These are phyloP conservation scores for Trifolium dubium DNA, from an alignment of 306 rosid genomes.

Conservation along the genomic window DNA sequence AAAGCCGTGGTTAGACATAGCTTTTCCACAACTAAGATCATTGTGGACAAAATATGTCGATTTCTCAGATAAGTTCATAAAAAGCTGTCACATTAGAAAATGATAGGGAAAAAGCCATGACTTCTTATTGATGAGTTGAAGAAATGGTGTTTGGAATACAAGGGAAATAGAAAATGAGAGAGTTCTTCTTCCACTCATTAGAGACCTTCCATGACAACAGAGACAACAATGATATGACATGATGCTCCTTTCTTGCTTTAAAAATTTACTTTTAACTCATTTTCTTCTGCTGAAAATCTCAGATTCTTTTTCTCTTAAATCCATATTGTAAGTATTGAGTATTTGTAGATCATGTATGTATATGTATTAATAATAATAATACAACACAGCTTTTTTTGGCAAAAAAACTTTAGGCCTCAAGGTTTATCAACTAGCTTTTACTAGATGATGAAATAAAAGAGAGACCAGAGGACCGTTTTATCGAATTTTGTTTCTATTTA, in stretches of 20 bases:
- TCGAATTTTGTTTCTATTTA: slow-evolving; percentile 24
- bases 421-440: slow-evolving; percentile 34
- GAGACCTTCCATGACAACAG: slow-evolving; percentile 48
- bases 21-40: slow-evolving; percentile 74
- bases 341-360: slow-evolving; percentile 41
- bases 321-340: slow-evolving; percentile 47
- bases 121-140: slow-evolving; percentile 42
- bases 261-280: slow-evolving; percentile 42
- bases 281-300: slow-evolving; percentile 50
- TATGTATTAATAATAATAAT: slow-evolving; percentile 30
- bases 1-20: slow-evolving; percentile 98
- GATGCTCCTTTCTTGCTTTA: slow-evolving; percentile 45
- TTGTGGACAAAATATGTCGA: slow-evolving; percentile 83
- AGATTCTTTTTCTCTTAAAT: slow-evolving; percentile 49
- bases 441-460: slow-evolving; percentile 37
- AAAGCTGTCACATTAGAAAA: slow-evolving; percentile 80
- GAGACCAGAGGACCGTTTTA: slow-evolving; percentile 32
- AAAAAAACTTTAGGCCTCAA: slow-evolving; percentile 34
- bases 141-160: slow-evolving; percentile 47
- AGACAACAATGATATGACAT: slow-evolving; percentile 44
- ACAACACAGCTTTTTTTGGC: slow-evolving; percentile 31
- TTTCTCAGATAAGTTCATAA: slow-evolving; percentile 92
- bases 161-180: slow-evolving; percentile 51
- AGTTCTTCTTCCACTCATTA: slow-evolving; percentile 54
- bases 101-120: slow-evolving; percentile 49